phyloP scores from a whole-genome alignment of 2,329 filamentous ascomycete species.

The Fusarium newnesense region DNA sequence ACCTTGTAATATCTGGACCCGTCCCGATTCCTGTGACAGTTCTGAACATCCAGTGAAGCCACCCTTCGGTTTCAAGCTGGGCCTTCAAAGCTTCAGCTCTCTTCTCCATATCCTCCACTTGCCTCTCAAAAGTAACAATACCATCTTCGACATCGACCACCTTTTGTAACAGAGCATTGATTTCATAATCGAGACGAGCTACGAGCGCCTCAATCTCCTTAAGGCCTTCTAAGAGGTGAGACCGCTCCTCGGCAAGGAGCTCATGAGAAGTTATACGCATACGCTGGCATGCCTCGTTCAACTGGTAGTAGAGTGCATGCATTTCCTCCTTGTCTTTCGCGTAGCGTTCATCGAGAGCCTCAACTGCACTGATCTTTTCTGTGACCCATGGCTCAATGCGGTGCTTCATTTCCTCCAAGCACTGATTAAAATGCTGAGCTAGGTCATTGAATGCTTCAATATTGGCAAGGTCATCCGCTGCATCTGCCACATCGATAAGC shows the following conservation, averaged over 20 bases:
- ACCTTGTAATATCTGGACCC: slow-evolving; percentile 63
- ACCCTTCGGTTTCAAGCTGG: slow-evolving; percentile 72
- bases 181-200: slow-evolving; percentile 92
- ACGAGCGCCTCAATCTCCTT: slow-evolving; percentile 83
- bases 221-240: slow-evolving; percentile 74
- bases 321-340: slow-evolving; percentile 73
- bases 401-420: slow-evolving; percentile 62
- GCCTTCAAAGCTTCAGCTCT: slow-evolving; percentile 70
- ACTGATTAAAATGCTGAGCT: slow-evolving; percentile 64
- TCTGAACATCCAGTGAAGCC: slow-evolving; percentile 72
- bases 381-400: slow-evolving; percentile 71
- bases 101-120: slow-evolving; percentile 77
- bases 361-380: slow-evolving; percentile 65
- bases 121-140: slow-evolving; percentile 80
- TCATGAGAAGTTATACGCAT: slow-evolving; percentile 75
- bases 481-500: slow-evolving; percentile 56
- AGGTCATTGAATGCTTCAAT: slow-evolving; percentile 59
- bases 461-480: slow-evolving; percentile 40
- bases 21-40: slow-evolving; percentile 70
- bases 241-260: slow-evolving; percentile 75
- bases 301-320: slow-evolving; percentile 73
- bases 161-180: slow-evolving; percentile 80
- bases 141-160: slow-evolving; percentile 90
- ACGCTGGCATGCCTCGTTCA: slow-evolving; percentile 75
- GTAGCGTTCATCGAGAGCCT: slow-evolving; percentile 69